Evolutionary conservation across 208 protist genomes (phyloP), one percentile per base, ranked within the genome.

Genomic region (Histomonas meleagridis): DNA sequence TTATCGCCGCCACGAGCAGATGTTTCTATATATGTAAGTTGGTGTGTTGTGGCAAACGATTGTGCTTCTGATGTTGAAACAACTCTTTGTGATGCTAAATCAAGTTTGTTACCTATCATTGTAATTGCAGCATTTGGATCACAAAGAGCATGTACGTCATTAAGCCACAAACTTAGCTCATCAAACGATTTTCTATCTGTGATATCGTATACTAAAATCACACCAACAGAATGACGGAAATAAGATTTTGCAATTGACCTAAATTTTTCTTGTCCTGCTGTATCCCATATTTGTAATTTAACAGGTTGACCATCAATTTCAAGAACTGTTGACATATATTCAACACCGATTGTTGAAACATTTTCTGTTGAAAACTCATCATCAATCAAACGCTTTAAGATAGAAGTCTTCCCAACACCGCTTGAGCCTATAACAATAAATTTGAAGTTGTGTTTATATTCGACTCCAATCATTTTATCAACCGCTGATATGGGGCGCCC

Each of bases 181-280:
- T 79, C 70, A 43, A 79, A 79, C 23, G 70, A 79, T 79, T 79
- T 79, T 46, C 70, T 32, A 49, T 79, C 70, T 46, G 70, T 79
- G 32, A 79, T 79, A 49, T 79, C 70, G 38, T 79, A 79, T 46
- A 79, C 70, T 35, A 79, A 28, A 51, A 79, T 79, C 18, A 79
- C 70, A 51, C 70, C 70, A 51, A 79, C 70, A 51, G 70, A 32
- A 51, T 79, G 70, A 10, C 70, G 46, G 70, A 79, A 79, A 43
- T 79, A 79, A 7, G 70, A 79, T 79, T 79, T 79, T 49, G 70
- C 70, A 43, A 79, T 79, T n/a, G 70, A 79, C 28, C 70, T 79
- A 28, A 79, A 79, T 28, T 79, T 79, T 28, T 79, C 70, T 28
- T 79, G 70, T 16, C 70, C 70, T 51, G 70, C 70, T 32, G 70